Conservation (phyloP, 2,329 filamentous ascomycete species). For the Westerdykella aurantiaca region DNA sequence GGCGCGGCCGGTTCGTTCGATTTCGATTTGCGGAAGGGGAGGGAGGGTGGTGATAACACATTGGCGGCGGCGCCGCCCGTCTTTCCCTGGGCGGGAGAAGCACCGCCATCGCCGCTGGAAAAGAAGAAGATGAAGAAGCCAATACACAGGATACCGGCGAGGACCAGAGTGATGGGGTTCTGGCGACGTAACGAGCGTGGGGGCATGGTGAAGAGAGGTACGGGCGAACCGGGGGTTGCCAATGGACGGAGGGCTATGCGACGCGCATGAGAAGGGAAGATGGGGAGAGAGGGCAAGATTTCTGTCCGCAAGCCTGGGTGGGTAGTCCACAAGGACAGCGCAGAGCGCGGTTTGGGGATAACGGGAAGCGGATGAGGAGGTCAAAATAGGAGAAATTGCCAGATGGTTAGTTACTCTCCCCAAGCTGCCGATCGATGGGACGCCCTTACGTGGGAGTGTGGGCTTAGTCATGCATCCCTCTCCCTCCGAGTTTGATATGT, state of each 20-base stretch:
- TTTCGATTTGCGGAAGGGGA: conserved; percentile 63
- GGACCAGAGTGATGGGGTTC: conserved; percentile 67
- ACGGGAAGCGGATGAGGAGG: no score
- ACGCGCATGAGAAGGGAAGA: conserved; percentile 29
- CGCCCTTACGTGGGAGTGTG: no score
- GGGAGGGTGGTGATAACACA: conserved; percentile 66
- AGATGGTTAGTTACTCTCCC: no score
- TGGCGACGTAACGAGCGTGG: conserved; percentile 69
- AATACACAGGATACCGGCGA: conserved; percentile 67
- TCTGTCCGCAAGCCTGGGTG: no score
- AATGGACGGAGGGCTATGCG: conserved; percentile 20
- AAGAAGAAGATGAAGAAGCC: conserved; percentile 53
- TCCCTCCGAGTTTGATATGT: no score
- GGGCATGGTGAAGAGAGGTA: conserved; percentile 44
- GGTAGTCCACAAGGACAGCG: background rate
- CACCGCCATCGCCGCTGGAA: conserved; percentile 55
- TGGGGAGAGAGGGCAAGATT: conserved; percentile 2
- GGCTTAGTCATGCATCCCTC: no score
- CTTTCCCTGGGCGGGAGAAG: conserved; percentile 45
- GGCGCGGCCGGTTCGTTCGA: conserved; percentile 55
- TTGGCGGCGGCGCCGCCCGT: conserved; percentile 57
- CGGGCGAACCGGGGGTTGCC: conserved; percentile 29
- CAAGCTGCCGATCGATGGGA: no score
- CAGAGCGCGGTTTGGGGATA: no score
- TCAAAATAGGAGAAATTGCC: no score